phyloP scores from a whole-genome alignment of 2,329 filamentous ascomycete genomes.

The Xylariales sp. region DNA sequence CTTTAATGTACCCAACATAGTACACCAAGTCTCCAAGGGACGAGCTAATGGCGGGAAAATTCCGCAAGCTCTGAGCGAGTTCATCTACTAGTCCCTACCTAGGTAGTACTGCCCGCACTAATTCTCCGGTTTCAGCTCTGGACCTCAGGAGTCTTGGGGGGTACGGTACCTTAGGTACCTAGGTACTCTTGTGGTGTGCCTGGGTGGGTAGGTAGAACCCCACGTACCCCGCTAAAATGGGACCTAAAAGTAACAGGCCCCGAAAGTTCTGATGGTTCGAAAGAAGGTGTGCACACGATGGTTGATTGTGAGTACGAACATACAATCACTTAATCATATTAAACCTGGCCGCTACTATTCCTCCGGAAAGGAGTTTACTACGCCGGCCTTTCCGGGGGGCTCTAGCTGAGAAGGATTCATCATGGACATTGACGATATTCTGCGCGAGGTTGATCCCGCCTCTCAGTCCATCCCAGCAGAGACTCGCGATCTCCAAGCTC shows the following conservation, averaged over 20 bases:
- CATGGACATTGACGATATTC: constrained; percentile 86
- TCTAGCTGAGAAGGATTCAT: neutral
- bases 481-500: constrained; percentile 82
- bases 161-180: neutral
- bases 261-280: neutral
- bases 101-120: no score
- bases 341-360: neutral
- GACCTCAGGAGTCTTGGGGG: no score
- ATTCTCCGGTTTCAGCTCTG: neutral
- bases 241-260: neutral
- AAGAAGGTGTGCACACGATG: neutral
- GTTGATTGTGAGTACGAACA: neutral
- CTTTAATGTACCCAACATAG: neutral
- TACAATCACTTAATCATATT: neutral
- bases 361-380: neutral
- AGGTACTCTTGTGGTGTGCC: neutral
- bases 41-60: constrained; percentile 18
- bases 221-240: constrained; percentile 23
- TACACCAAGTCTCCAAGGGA: neutral
- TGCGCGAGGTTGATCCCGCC: constrained; percentile 76
- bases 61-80: neutral
- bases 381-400: neutral
- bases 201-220: neutral
- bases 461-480: constrained; percentile 65
- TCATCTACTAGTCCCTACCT: no score